Evolutionary conservation across 2,329 filamentous ascomycete genomes (phyloP), one percentile per base, ranked within the genome.

Genomic region (Ascochyta koolunga): DNA sequence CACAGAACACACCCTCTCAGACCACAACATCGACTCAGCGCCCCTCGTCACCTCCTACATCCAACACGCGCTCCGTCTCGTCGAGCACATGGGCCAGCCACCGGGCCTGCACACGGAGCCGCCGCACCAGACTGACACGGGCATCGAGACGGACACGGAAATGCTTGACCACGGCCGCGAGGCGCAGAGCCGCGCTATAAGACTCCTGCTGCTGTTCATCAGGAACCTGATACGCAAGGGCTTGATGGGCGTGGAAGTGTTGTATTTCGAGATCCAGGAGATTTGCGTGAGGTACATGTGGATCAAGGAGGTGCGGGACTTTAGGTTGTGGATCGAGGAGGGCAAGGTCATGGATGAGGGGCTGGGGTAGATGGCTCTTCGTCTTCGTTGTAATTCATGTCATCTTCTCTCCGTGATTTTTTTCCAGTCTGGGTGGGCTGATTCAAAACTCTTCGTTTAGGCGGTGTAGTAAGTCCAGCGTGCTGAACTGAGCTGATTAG

Each of bases 191-290:
- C 63, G 75, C 16, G 68, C 68, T n/a, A 64, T 76, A 13, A 68
- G 65, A 24, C 59, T 77, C 36, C 43, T 78, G 36, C 48, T 76
- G 24, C 54, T 77, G 9, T 78, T 77, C 50, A 67, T 77, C 27
- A 66, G 66, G 45, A 77, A 73, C 52, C 50, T 77, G 47, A 66
- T 77, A 11, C 48, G 65, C 5, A 75, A 74, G 49, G 69, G 59
- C 18, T 41, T 74, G 22, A 40, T 76, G 18, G 64, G 59, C 19
- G 43, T 61, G 5, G 61, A 71, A 24, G 64, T 66, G n/a, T 55
- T 77, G 15, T 71, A 70, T 35, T 76, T 69, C 51, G 75, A 78
- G 53, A 73, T 77, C 29, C 68, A 75, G 41, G 75, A 76, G 61
- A 72, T 78, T 54, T 74, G 72, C 32, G 67, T 72, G 36, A 52